phyloP scores from a whole-genome alignment of 2,329 filamentous ascomycete species.

The Cercospora sojina region DNA sequence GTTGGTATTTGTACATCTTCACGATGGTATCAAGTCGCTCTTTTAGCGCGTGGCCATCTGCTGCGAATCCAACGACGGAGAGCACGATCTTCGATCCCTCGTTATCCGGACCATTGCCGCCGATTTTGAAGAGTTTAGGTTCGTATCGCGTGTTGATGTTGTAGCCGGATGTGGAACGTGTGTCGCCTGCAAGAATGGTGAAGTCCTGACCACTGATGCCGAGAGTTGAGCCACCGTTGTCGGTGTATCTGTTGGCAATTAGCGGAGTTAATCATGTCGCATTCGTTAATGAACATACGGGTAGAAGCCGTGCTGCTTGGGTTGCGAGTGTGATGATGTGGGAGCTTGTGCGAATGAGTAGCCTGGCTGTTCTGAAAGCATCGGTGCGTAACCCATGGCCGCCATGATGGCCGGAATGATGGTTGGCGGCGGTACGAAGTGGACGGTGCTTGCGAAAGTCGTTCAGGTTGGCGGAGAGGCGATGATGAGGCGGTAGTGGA shows the following conservation, averaged over 20 bases:
- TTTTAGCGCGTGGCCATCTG: constrained; percentile 89
- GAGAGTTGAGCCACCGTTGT: constrained; percentile 95
- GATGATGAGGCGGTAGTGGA: constrained; percentile 2
- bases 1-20: constrained; percentile 99
- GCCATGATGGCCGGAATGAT: constrained; percentile 48
- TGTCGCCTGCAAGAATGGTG: constrained; percentile 95
- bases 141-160: constrained; percentile 97
- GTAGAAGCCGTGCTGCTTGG: constrained; percentile 79
- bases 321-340: constrained; percentile 43
- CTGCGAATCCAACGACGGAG: constrained; percentile 92
- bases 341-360: constrained; percentile 60
- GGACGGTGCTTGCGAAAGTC: neutral
- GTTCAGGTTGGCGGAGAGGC: neutral
- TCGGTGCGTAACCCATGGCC: constrained; percentile 52
- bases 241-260: constrained; percentile 69
- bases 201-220: constrained; percentile 94
- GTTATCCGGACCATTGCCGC: constrained; percentile 82
- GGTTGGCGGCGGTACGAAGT: neutral
- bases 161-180: constrained; percentile 91
- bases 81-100: constrained; percentile 83
- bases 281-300: constrained; percentile 64
- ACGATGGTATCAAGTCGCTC: constrained; percentile 91
- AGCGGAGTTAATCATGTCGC: neutral
- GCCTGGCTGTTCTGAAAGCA: constrained; percentile 54
- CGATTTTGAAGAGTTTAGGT: constrained; percentile 96